A percentile compares a stretch with the other conserved stretches of the same genome.
phyloP scores from a whole-genome alignment of 345 rosid genomes.

The Citrus cavaleriei region DNA sequence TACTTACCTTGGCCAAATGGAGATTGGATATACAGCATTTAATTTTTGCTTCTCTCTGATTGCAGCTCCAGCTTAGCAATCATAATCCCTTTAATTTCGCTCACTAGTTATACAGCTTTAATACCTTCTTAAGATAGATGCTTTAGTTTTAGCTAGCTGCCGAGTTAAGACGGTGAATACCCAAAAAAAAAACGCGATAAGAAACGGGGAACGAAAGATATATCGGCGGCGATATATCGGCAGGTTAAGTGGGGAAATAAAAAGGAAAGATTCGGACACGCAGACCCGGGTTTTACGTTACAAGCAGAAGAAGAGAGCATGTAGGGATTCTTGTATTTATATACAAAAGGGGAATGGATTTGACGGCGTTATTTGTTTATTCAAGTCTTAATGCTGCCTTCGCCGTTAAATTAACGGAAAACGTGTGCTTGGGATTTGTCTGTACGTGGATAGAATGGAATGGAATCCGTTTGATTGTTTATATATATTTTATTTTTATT shows the following conservation, averaged over 20 bases:
- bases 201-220: no score
- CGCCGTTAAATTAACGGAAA: constrained; percentile 54
- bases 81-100: not conserved
- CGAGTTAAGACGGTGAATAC: no score
- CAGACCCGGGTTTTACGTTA: constrained; percentile 32
- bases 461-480: constrained; percentile 10
- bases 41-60: no score
- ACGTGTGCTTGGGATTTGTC: not conserved
- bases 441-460: not conserved
- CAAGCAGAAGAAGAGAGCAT: not conserved
- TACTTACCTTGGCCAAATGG: no score
- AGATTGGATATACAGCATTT: no score
- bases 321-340: constrained; percentile 28
- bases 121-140: not conserved
- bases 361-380: constrained; percentile 38
- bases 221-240: not conserved
- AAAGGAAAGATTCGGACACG: constrained; percentile 12
- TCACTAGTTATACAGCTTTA: not conserved
- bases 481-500: no score
- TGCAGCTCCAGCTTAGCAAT: no score
- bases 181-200: no score
- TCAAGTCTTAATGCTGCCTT: not conserved
- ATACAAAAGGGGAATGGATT: not conserved
- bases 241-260: not conserved
- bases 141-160: not conserved